These are phyloP conservation scores for Carpinus viminea DNA, from an alignment of 306 rosid genomes.

Conservation along the genomic window DNA sequence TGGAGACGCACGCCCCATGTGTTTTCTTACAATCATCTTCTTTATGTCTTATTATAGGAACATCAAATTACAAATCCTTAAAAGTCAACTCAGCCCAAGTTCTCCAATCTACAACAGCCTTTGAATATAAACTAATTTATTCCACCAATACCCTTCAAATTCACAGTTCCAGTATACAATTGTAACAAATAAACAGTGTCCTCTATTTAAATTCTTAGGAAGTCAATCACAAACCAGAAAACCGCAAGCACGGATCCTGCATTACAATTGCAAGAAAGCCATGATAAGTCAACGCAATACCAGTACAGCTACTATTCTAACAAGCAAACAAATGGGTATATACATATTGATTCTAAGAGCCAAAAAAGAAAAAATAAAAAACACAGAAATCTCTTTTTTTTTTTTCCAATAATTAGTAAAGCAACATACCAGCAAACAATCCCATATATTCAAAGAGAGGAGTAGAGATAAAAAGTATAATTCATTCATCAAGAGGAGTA, in stretches of 20 bases:
- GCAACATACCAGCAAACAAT: background rate
- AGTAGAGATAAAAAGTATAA: slow-evolving; percentile 6
- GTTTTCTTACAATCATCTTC: slow-evolving; percentile 71
- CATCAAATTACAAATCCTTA: slow-evolving; percentile 23
- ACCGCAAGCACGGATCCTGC: slow-evolving; percentile 17
- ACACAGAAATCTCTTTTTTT: background rate
- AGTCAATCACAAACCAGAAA: slow-evolving; percentile 27
- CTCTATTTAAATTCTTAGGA: background rate
- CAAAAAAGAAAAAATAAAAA: slow-evolving; percentile 1
- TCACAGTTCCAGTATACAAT: slow-evolving; percentile 10
- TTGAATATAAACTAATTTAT: slow-evolving; percentile 14
- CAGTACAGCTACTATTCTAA: background rate
- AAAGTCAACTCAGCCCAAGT: slow-evolving; percentile 30
- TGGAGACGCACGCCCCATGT: slow-evolving; percentile 60
- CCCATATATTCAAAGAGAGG: slow-evolving; percentile 11
- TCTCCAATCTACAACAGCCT: slow-evolving; percentile 22
- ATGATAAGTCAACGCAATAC: slow-evolving; percentile 11
- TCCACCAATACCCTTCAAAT: slow-evolving; percentile 9
- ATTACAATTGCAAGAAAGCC: slow-evolving; percentile 13
- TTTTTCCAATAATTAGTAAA: background rate
- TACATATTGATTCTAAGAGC: background rate
- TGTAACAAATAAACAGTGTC: background rate
- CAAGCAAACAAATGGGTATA: background rate
- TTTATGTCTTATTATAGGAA: slow-evolving; percentile 5
- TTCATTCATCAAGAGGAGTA: slow-evolving; percentile 16